Conservation (phyloP, 2,329 filamentous ascomycete species). For the Penicillium crustosum region DNA sequence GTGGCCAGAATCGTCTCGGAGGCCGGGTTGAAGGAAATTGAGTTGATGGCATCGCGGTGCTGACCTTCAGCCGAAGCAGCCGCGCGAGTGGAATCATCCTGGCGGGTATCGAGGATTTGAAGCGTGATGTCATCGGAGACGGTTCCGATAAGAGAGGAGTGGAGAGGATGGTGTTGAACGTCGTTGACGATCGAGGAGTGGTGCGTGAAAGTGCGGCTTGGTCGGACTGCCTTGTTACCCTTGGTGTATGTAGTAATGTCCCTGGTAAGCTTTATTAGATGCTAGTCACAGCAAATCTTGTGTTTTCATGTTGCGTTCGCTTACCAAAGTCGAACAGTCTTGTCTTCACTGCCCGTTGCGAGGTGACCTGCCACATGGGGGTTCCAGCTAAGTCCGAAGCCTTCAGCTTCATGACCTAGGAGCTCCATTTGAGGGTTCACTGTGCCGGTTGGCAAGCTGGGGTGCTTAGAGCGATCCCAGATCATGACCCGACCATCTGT, state of each 20-base stretch:
- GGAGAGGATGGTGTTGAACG: slow-evolving; percentile 89
- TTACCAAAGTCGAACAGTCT: slow-evolving; percentile 86
- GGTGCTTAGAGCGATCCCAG: slow-evolving; percentile 95
- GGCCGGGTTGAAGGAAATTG: slow-evolving; percentile 89
- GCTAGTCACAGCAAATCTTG: neutral
- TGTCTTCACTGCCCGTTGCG: slow-evolving; percentile 87
- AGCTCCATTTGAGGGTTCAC: slow-evolving; percentile 82
- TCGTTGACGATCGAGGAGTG: slow-evolving; percentile 94
- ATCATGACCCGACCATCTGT: slow-evolving; percentile 85
- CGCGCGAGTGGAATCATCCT: slow-evolving; percentile 63
- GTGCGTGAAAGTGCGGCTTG: slow-evolving; percentile 75
- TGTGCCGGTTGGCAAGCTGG: slow-evolving; percentile 69
- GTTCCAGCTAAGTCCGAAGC: slow-evolving; percentile 91
- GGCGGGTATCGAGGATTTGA: slow-evolving; percentile 85
- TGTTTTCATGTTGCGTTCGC: slow-evolving; percentile 23
- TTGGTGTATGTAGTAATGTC: slow-evolving; percentile 76
- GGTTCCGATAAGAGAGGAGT: slow-evolving; percentile 80
- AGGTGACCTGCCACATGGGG: slow-evolving; percentile 78
- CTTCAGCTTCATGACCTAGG: slow-evolving; percentile 80
- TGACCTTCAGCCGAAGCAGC: slow-evolving; percentile 69
- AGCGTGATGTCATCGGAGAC: slow-evolving; percentile 94
- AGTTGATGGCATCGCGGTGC: slow-evolving; percentile 91
- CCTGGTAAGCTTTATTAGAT: slow-evolving; percentile 48
- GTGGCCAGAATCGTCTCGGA: slow-evolving; percentile 90
- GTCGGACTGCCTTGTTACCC: slow-evolving; percentile 67